phyloP scores from a whole-genome alignment of 2,329 filamentous ascomycete species.

The Lanzia echinophila region DNA sequence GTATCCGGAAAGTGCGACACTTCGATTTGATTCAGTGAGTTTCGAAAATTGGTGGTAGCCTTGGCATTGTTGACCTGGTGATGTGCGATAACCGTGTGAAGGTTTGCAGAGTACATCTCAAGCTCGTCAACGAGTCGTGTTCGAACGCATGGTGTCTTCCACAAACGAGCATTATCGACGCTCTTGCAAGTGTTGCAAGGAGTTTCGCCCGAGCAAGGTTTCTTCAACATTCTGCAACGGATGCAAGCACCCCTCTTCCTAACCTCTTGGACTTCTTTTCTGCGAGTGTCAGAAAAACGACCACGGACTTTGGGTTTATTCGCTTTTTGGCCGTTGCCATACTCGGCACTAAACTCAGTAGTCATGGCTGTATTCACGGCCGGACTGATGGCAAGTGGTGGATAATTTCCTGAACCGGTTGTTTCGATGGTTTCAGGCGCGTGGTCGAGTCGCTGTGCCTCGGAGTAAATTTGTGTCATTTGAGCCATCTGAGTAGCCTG shows the following conservation, averaged over 20 bases:
- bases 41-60: constrained; percentile 42
- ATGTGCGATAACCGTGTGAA: constrained; percentile 56
- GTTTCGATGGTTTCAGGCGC: constrained; percentile 1
- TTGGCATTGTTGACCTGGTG: constrained; percentile 51
- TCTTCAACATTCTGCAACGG: constrained; percentile 57
- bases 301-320: constrained; percentile 44
- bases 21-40: constrained; percentile 40
- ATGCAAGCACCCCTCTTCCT: constrained; percentile 61
- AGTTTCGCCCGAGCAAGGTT: constrained; percentile 58
- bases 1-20: constrained; percentile 52
- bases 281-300: constrained; percentile 49
- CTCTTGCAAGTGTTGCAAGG: constrained; percentile 59
- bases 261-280: constrained; percentile 59
- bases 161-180: constrained; percentile 57
- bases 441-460: constrained; percentile 15
- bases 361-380: constrained; percentile 24
- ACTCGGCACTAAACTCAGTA: constrained; percentile 30
- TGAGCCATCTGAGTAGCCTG: constrained; percentile 11
- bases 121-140: constrained; percentile 56
- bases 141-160: constrained; percentile 57
- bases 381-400: constrained; percentile 8
- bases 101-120: constrained; percentile 56
- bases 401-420: constrained; percentile 13
- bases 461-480: constrained; percentile 17
- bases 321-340: constrained; percentile 26